phyloP scores from a whole-genome alignment of 208 protist species.

The Blastocrithidia nonstop region DNA sequence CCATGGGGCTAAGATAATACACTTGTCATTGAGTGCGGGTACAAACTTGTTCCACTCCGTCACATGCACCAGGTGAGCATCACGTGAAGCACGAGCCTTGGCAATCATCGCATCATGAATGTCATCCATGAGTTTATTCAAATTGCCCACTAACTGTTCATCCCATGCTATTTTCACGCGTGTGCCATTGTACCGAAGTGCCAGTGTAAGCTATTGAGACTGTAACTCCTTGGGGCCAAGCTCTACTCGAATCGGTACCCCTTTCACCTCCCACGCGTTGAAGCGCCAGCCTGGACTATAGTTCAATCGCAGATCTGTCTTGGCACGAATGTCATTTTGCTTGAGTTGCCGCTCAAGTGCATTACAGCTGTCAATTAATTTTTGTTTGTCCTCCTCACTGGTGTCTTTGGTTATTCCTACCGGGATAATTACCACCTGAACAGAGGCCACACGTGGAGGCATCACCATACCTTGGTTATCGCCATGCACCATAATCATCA shows the following conservation, averaged over 20 bases:
- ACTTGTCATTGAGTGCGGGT: conserved; percentile 77
- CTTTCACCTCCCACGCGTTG: conserved; percentile 97
- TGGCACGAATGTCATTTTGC: conserved; percentile 63
- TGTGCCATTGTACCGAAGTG: conserved; percentile 49
- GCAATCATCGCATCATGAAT: conserved; percentile 86
- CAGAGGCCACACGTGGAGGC: conserved; percentile 91
- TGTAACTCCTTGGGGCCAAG: conserved; percentile 95
- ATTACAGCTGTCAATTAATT: conserved; percentile 33
- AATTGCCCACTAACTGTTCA: neutral
- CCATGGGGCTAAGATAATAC: conserved; percentile 85
- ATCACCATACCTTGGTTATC: conserved; percentile 98
- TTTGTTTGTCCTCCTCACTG: conserved; percentile 24
- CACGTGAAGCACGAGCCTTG: conserved; percentile 24
- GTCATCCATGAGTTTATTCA: conserved; percentile 64
- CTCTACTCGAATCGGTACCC: conserved; percentile 95
- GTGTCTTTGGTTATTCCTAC: conserved; percentile 82
- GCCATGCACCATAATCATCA: conserved; percentile 98
- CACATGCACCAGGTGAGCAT: conserved; percentile 32
- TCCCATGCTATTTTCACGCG: conserved; percentile 41
- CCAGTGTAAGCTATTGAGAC: conserved; percentile 27
- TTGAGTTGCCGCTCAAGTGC: conserved; percentile 47
- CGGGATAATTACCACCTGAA: conserved; percentile 92
- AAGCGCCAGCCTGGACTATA: conserved; percentile 96
- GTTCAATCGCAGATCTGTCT: conserved; percentile 88
- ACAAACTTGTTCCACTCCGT: conserved; percentile 88